A percentile compares a stretch with the other conserved stretches of the same genome.
These are phyloP conservation scores for Myxozyma neglecta DNA, from an alignment of 805 yeast genomes.

Conservation along the genomic window DNA sequence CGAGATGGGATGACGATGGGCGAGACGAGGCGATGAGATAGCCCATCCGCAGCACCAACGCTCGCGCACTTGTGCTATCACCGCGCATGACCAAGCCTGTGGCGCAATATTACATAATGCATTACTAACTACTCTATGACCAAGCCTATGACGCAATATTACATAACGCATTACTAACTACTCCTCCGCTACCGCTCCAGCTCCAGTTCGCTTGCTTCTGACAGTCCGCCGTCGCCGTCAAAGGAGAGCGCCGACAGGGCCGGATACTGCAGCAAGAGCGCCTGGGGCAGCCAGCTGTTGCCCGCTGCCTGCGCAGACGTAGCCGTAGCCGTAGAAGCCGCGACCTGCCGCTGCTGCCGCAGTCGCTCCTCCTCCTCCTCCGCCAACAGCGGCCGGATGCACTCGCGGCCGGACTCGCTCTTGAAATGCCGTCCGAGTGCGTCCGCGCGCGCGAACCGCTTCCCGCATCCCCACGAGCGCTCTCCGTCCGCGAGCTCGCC, in stretches of 20 bases:
- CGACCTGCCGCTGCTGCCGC: background rate
- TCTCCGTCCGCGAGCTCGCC: slow-evolving; percentile 58
- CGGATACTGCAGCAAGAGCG: slow-evolving; percentile 27
- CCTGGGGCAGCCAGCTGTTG: slow-evolving; percentile 23
- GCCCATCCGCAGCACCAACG: background rate
- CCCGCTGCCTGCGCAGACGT: background rate
- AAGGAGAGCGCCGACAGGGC: slow-evolving; percentile 12
- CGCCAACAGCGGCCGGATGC: slow-evolving; percentile 63
- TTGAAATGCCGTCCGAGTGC: slow-evolving; percentile 75
- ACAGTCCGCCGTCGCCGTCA: slow-evolving; percentile 10
- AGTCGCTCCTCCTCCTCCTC: slow-evolving; percentile 45
- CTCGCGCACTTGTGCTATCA: slow-evolving; percentile 3
- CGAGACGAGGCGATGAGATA: background rate
- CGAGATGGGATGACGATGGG: background rate
- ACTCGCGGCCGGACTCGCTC: slow-evolving; percentile 71
- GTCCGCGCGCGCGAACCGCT: slow-evolving; percentile 72
- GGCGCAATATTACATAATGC: background rate
- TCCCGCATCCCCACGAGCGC: slow-evolving; percentile 74
- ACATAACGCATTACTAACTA: background rate
- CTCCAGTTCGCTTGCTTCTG: slow-evolving; percentile 15
- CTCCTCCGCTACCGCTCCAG: background rate
- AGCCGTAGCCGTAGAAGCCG: too few relatives aligned
- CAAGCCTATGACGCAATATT: background rate
- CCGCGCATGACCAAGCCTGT: background rate
- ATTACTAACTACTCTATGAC: background rate